These are phyloP conservation scores for Aspergillus neoniger DNA, from an alignment of 2,329 filamentous ascomycete genomes.

Conservation along the genomic window DNA sequence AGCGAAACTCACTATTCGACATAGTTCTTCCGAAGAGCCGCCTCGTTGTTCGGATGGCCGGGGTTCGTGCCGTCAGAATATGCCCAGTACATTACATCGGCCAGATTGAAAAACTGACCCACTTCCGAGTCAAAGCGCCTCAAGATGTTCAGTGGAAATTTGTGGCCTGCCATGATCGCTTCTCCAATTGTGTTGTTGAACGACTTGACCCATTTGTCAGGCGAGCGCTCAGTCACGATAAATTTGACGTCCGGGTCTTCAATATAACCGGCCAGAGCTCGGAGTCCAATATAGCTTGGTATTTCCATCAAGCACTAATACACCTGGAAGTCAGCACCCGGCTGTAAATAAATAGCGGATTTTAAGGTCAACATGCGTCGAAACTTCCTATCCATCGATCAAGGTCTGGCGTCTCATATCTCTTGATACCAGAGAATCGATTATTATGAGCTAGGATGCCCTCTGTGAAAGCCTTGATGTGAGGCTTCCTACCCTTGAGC, in stretches of 20 bases:
- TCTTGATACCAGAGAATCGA: conserved; percentile 19
- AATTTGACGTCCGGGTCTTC: conserved; percentile 29
- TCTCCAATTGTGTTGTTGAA: conserved; percentile 23
- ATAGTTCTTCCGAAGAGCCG: conserved; percentile 19
- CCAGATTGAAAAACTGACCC: conserved; percentile 18
- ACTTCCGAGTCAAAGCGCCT: conserved; percentile 23
- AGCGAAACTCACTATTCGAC: conserved; percentile 24
- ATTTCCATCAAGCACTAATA: conserved; percentile 25
- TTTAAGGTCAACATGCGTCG: conserved; percentile 23
- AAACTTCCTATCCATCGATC: conserved; percentile 24
- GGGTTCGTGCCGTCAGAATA: conserved; percentile 15
- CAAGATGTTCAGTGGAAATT: conserved; percentile 24
- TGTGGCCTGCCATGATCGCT: neutral
- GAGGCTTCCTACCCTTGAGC: conserved; percentile 8
- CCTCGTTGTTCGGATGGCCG: conserved; percentile 18
- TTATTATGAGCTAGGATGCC: conserved; percentile 23
- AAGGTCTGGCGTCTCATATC: conserved; percentile 18
- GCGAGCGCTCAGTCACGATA: conserved; percentile 26
- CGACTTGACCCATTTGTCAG: conserved; percentile 25
- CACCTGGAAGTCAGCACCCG: neutral
- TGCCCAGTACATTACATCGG: conserved; percentile 14
- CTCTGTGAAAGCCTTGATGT: conserved; percentile 23
- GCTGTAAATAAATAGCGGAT: neutral
- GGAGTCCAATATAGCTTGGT: conserved; percentile 21
- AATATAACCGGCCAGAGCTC: conserved; percentile 21